Evolutionary conservation across 2,329 filamentous ascomycete genomes (phyloP).

Genomic region (Didymella pinodella): DNA sequence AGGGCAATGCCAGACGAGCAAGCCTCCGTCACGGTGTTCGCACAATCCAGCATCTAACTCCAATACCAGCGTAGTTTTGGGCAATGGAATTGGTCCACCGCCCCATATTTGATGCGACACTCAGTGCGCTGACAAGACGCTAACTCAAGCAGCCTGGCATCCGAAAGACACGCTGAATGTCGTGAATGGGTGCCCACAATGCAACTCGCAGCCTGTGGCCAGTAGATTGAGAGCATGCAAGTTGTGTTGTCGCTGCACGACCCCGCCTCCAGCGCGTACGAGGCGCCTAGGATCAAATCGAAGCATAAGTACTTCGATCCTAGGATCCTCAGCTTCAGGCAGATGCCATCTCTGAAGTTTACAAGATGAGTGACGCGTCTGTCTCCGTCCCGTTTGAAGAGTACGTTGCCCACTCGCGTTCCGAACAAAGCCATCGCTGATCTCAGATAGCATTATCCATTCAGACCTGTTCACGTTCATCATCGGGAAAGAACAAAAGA

Average conservation of each 20-base stretch:
- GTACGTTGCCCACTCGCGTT: neutral
- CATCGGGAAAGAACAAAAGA: neutral
- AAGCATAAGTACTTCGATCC: neutral
- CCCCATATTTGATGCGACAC: neutral
- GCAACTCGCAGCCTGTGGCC: neutral
- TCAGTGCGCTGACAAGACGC: neutral
- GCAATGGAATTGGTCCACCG: neutral
- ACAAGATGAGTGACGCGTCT: neutral
- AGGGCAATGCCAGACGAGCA: neutral
- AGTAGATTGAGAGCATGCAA: neutral
- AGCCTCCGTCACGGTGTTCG: neutral
- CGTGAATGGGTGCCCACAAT: neutral
- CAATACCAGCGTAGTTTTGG: constrained; percentile 1
- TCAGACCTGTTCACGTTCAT: neutral
- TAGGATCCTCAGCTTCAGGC: neutral
- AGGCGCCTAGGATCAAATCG: neutral
- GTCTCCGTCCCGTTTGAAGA: neutral
- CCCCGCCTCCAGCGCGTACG: neutral
- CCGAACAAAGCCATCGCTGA: neutral
- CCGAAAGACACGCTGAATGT: neutral
- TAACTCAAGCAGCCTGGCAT: neutral
- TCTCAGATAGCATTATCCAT: neutral
- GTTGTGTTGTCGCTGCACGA: neutral
- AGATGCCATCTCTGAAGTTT: neutral
- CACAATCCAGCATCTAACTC: neutral